Percentiles rank a stretch among this genome's conserved stretches.
These are phyloP conservation scores for Hyaloscypha variabilis DNA, from an alignment of 495 filamentous ascomycete genomes.

Conservation along the genomic window DNA sequence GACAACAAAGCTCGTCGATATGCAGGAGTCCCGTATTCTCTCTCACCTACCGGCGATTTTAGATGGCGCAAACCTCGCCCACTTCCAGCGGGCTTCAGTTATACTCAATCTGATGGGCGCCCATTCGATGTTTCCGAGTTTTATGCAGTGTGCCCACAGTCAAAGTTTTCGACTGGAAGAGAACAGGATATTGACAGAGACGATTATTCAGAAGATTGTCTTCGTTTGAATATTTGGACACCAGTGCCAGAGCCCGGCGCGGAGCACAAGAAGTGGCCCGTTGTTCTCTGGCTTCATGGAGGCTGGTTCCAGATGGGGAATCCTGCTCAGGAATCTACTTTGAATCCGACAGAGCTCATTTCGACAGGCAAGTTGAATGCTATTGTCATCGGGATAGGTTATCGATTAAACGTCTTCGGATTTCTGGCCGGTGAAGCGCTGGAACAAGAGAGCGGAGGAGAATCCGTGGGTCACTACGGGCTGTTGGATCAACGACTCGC, in stretches of 20 bases:
- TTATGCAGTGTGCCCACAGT: slow-evolving; percentile 9
- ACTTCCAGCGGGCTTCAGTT: not conserved
- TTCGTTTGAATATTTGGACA: slow-evolving; percentile 16
- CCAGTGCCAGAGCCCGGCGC: not conserved
- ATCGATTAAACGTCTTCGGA: slow-evolving; percentile 36
- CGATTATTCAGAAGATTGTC: slow-evolving; percentile 7
- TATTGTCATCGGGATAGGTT: slow-evolving; percentile 23
- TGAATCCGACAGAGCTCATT: slow-evolving; percentile 14
- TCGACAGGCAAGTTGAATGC: slow-evolving; percentile 19
- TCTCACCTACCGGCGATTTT: slow-evolving; percentile 5
- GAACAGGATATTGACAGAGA: slow-evolving; percentile 8
- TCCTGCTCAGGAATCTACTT: slow-evolving; percentile 6
- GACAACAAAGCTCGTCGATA: slow-evolving; percentile 7
- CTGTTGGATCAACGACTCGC: slow-evolving; percentile 51
- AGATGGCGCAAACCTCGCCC: slow-evolving; percentile 7
- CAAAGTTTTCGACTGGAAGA: not conserved
- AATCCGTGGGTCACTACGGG: slow-evolving; percentile 49
- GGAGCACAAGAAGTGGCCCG: slow-evolving; percentile 6
- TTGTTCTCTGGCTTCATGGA: slow-evolving; percentile 14
- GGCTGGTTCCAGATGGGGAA: slow-evolving; percentile 20
- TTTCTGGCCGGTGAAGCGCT: slow-evolving; percentile 31
- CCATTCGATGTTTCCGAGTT: not conserved
- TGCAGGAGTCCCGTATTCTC: slow-evolving; percentile 2
- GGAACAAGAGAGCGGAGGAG: slow-evolving; percentile 26
- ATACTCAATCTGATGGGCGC: not conserved